Base-by-base conservation (phyloP, 164 flowering plant genomes). In the Vitis rupestris region DNA sequence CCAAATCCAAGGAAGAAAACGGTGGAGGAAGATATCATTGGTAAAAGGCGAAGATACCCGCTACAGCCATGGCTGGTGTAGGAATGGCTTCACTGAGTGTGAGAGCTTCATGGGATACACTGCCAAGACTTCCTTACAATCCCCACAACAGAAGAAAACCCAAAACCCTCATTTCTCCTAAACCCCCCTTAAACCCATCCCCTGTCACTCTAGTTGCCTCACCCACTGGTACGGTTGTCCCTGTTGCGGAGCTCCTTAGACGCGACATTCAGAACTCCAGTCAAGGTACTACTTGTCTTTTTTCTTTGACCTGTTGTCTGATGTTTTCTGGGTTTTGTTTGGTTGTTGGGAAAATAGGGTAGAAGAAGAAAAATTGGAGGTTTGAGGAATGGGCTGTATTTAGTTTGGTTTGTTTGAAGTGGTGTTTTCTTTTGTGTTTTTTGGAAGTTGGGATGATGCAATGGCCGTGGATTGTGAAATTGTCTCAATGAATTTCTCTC, bases 91-190 rank as follows among this genome's bases (percentile, higher is more conserved):
- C 78, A 13, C 27, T 67, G 74, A 65, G 64, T 27, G 67, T 83
- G 16, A 78, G 63, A 76, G 85, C 88, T 63, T 83, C 90, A 61
- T 83, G 74, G 81, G 93, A 86, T 74, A 83, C 84, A 7, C 80
- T 75, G 19, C 88, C 76, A 63, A 82, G 81, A 67, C 74, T 79
- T n/a, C 65, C 82, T 3, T 82, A 82, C 79, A 84, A 70, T 30
- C 88, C 80, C 30, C 76, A 81, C 47, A 72, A 82, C 30, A 80
- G 76, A 3, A 59, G 67, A 44, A 78, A 82, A 27, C 53, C 65
- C 68, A 70, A 72, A 59, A 63, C 61, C 59, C 17, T 16, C 29
- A 31, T 58, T 23, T 65, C 70, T 27, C 61, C 62, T 29, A 63
- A 30, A 3, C 47, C 67, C 15, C n/a, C 71, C 31, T 16, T 10